These are phyloP conservation scores for Diaporthe caulivora DNA, from an alignment of 2,329 filamentous ascomycete genomes.

Conservation along the genomic window DNA sequence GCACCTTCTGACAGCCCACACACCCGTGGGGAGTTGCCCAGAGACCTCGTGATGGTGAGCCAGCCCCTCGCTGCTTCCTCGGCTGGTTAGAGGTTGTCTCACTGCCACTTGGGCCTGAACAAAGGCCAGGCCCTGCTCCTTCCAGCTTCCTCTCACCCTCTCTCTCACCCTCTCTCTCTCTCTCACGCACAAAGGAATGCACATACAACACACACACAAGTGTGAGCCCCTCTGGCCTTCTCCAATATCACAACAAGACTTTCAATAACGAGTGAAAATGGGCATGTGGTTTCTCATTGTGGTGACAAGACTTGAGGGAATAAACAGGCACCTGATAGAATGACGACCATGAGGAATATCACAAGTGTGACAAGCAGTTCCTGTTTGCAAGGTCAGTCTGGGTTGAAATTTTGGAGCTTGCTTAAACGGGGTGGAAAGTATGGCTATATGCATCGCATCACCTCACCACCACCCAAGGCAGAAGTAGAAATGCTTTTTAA, in stretches of 20 bases:
- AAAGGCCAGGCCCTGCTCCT: not conserved
- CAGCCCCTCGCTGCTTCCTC: not conserved
- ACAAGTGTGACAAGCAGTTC: conserved; percentile 13
- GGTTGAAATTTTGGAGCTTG: conserved; percentile 32
- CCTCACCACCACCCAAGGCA: no score
- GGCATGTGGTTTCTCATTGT: not conserved
- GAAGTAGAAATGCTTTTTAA: no score
- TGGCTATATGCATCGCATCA: not conserved
- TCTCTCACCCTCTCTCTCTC: not conserved
- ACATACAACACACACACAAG: not conserved
- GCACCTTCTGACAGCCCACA: conserved; percentile 4
- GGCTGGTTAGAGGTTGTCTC: not conserved
- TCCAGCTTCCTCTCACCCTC: not conserved
- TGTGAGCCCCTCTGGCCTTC: not conserved
- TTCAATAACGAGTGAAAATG: not conserved
- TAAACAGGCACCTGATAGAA: not conserved
- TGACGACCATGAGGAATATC: conserved; percentile 6
- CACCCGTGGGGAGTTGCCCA: not conserved
- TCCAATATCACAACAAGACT: conserved; percentile 11
- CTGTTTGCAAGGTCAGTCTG: conserved; percentile 8
- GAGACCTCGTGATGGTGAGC: not conserved
- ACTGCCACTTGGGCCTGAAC: not conserved
- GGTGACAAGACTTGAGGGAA: not conserved
- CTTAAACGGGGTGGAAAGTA: conserved; percentile 34
- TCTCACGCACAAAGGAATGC: not conserved